Conservation (phyloP, 352 stramenopile genomes). For the Globisporangium nodosum region DNA sequence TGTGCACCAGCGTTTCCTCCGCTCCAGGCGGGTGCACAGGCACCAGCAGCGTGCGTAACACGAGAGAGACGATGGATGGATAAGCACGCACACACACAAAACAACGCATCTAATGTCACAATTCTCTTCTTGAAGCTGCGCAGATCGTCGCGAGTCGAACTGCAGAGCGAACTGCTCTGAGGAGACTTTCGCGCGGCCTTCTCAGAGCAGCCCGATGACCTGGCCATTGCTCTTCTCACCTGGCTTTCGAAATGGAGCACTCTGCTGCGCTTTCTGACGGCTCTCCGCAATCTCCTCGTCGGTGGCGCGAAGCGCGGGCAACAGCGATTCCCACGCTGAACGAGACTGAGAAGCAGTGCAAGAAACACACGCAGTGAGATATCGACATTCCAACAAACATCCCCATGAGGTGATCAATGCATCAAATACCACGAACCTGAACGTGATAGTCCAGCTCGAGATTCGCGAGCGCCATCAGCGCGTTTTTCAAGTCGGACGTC, state of each 20-base stretch:
- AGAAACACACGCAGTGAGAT: not conserved
- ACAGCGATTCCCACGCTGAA: slow-evolving; percentile 63
- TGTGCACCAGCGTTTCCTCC: not conserved
- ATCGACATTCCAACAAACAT: not conserved
- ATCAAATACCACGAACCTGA: slow-evolving; percentile 32
- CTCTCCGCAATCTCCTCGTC: slow-evolving; percentile 58
- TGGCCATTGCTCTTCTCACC: slow-evolving; percentile 63
- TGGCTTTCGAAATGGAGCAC: slow-evolving; percentile 61
- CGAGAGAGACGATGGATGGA: not conserved
- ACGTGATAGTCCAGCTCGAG: slow-evolving; percentile 78
- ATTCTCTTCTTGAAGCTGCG: slow-evolving; percentile 6
- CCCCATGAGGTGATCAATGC: not conserved
- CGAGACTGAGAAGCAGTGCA: slow-evolving; percentile 30
- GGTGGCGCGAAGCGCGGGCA: slow-evolving; percentile 55
- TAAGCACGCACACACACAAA: not conserved
- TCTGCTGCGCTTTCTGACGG: slow-evolving; percentile 32
- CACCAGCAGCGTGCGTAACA: not conserved
- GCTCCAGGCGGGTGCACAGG: not conserved
- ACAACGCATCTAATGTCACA: slow-evolving; percentile 1
- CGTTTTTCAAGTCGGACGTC: slow-evolving; percentile 71
- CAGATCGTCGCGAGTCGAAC: not conserved
- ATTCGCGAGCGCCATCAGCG: slow-evolving; percentile 69
- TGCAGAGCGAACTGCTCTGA: not conserved
- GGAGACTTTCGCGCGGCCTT: not conserved
- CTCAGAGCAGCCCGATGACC: slow-evolving; percentile 67